phyloP scores from a whole-genome alignment of 345 rosid species.

The Kernera saxatilis region DNA sequence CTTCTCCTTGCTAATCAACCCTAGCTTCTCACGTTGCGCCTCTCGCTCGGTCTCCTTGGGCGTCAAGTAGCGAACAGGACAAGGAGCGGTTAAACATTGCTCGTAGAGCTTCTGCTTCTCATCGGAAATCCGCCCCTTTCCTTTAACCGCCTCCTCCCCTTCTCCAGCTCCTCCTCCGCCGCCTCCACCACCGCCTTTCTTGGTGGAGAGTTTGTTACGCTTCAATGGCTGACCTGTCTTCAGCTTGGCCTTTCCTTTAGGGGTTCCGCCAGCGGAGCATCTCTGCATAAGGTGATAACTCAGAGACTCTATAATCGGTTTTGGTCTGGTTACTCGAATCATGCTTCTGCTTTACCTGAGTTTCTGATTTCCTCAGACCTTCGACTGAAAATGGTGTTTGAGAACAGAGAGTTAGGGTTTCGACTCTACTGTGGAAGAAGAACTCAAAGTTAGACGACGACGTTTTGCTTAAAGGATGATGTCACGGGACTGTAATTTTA shows the following conservation, averaged over 20 bases:
- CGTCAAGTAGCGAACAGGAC: conserved; percentile 67
- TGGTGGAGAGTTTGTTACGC: conserved; percentile 51
- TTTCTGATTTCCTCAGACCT: background rate
- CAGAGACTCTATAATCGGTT: conserved; percentile 28
- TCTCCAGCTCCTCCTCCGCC: background rate
- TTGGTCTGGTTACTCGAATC: conserved; percentile 41
- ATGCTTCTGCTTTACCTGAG: conserved; percentile 19
- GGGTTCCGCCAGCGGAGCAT: conserved; percentile 65
- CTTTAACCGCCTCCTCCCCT: conserved; percentile 25
- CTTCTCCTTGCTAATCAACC: conserved; percentile 72
- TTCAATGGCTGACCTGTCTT: conserved; percentile 53
- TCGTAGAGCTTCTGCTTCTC: conserved; percentile 58
- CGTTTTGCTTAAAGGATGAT: background rate
- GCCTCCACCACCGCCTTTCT: conserved; percentile 36
- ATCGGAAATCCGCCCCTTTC: conserved; percentile 36
- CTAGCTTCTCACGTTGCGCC: conserved; percentile 76
- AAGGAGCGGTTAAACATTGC: conserved; percentile 73
- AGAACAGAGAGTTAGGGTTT: conserved; percentile 24
- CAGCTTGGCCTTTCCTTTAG: conserved; percentile 64
- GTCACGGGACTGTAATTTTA: background rate
- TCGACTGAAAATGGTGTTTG: conserved; percentile 2
- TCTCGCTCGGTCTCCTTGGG: conserved; percentile 63
- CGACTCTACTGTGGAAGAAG: conserved; percentile 8
- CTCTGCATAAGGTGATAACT: conserved; percentile 48
- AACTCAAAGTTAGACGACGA: background rate